Evolutionary conservation across 345 rosid species (phyloP), one percentile per base, ranked within the genome.

Genomic region (Melaleuca quinquenervia): DNA sequence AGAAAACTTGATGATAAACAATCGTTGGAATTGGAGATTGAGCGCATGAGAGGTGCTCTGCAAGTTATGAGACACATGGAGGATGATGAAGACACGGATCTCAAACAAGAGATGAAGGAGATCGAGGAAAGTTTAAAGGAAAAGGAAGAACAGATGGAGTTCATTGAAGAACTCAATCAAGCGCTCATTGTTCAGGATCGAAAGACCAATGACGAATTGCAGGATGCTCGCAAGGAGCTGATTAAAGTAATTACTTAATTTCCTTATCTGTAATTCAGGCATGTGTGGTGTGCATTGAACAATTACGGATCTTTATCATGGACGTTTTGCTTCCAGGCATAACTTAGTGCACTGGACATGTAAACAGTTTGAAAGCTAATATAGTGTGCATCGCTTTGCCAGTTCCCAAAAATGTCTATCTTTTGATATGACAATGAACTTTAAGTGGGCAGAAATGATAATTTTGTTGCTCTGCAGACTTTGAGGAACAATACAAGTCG

Each of bases 21-120:
- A 91, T 93, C 93, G 13, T 32, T 94, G 86, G 98, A 95, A 88
- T 88, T 94, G 90, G 98, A 94, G 92, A 94, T 94, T 83, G 93
- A 95, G 94, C 91, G 93, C 6, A 62, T 94, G 92, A 94, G 89
- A 85, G 96, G 98, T 7, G 89, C 90, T 27, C 83, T 91, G 85
- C 88, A 92, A 86, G 93, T 94, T 54, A 92, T 92, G 95, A 91
- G 87, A 85, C 98, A 94, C 91, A 92, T 95, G 94, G 89, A 45
- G 58, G 92, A 92, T 60, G 94, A 91, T 45, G 95, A 87, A 82
- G 95, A 94, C 44, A 20, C 51, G 6, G 91, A 88, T 26, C 74
- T 75, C 26, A 89, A 88, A 89, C 84, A 89, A 87, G 90, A 89
- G 89, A 90, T 93, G 87, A 89, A 90, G 41, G 87, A 83, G 83